Evolutionary conservation across 2,329 filamentous ascomycete species (phyloP).

Genomic region (Lasiodiplodia citricola): DNA sequence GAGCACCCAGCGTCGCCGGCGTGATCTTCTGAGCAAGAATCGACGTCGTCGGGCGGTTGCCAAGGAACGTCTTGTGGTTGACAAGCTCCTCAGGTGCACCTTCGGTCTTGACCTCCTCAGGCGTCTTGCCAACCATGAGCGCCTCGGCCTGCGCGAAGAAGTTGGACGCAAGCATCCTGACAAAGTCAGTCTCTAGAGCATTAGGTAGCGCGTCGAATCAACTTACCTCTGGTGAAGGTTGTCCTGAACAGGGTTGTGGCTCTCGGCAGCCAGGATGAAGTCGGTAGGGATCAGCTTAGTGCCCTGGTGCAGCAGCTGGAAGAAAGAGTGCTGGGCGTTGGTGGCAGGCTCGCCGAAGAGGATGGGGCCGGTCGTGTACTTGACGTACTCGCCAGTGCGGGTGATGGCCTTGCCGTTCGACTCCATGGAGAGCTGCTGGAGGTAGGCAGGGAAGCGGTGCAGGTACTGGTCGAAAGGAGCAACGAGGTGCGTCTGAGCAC

Average conservation of each 20-base stretch:
- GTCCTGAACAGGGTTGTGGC: conserved; percentile 91
- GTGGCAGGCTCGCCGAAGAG: conserved; percentile 98
- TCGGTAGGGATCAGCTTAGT: conserved; percentile 98
- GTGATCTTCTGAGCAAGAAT: conserved; percentile 95
- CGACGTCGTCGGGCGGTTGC: conserved; percentile 94
- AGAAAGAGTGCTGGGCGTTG: conserved; percentile 99
- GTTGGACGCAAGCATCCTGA: conserved; percentile 83
- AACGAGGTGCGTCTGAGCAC: conserved; percentile 95
- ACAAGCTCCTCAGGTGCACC: conserved; percentile 76
- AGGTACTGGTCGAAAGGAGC: conserved; percentile 99
- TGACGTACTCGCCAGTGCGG: conserved; percentile 83
- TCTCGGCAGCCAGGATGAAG: conserved; percentile 95
- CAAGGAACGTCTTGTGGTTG: conserved; percentile 98
- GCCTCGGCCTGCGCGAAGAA: conserved; percentile 90
- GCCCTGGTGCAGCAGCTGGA: conserved; percentile 98
- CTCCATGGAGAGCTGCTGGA: conserved; percentile 99
- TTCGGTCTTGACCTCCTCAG: conserved; percentile 78
- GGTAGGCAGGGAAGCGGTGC: conserved; percentile 97
- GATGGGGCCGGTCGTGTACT: conserved; percentile 96
- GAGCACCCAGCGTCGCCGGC: conserved; percentile 86
- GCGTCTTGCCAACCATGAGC: conserved; percentile 88
- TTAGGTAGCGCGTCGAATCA: background rate
- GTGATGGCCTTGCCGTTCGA: conserved; percentile 98
- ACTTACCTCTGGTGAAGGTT: conserved; percentile 86
- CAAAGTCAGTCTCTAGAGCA: conserved; percentile 30